Percentiles rank a stretch among this genome's conserved stretches.
These are phyloP conservation scores for Trypanosomatidae sp. DNA, from an alignment of 208 protist genomes.

Conservation along the genomic window DNA sequence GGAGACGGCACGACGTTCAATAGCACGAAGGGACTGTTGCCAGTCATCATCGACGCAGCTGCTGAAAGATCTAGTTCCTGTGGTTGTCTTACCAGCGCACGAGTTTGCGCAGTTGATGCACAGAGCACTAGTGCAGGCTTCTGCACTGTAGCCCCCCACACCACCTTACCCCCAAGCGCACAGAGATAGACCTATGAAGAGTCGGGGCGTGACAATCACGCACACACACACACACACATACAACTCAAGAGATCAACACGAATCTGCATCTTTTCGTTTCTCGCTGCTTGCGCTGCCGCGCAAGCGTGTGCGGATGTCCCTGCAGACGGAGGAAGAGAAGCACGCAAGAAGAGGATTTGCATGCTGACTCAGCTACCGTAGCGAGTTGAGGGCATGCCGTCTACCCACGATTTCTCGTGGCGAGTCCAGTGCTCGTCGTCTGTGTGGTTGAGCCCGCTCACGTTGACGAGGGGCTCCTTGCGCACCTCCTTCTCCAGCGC, in stretches of 20 bases:
- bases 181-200: neutral
- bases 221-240: neutral
- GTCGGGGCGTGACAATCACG: neutral
- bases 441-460: slow-evolving; percentile 41
- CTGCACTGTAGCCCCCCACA: neutral
- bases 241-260: neutral
- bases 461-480: slow-evolving; percentile 59
- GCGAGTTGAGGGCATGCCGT: slow-evolving; percentile 59
- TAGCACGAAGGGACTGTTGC: neutral
- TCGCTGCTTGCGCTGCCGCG: too few species aligned
- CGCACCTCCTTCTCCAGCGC: slow-evolving; percentile 78
- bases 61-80: neutral
- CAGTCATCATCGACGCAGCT: neutral
- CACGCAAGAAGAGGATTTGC: neutral
- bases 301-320: too few species aligned
- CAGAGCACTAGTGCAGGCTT: neutral
- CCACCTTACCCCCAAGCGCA: neutral
- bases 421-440: slow-evolving; percentile 65
- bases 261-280: too few species aligned
- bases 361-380: slow-evolving; percentile 25
- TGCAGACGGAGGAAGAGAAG: neutral
- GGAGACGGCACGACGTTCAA: neutral
- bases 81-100: neutral
- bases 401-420: slow-evolving; percentile 45
- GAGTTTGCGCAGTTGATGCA: neutral